phyloP scores from a whole-genome alignment of 1,284 basidiomycete genomes.

The Fomitopsis pinicola region DNA sequence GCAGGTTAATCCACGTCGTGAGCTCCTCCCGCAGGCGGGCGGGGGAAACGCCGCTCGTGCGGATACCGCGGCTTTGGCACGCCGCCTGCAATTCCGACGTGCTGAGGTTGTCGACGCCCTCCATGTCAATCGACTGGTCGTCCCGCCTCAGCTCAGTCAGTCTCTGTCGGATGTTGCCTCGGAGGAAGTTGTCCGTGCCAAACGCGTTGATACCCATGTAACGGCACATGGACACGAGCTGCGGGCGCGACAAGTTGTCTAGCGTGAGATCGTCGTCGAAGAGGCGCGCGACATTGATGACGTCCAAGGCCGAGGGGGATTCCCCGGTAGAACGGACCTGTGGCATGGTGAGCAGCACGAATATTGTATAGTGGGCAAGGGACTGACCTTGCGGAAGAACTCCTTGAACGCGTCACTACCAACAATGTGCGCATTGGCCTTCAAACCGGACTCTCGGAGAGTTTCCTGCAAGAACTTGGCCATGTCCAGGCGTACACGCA shows the following conservation, averaged over 20 bases:
- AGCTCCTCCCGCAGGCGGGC: slow-evolving; percentile 86
- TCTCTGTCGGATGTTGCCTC: slow-evolving; percentile 87
- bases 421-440: slow-evolving; percentile 88
- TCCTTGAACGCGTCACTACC: slow-evolving; percentile 97
- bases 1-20: slow-evolving; percentile 90
- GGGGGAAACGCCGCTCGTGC: slow-evolving; percentile 82
- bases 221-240: slow-evolving; percentile 94
- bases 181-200: slow-evolving; percentile 97
- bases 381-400: slow-evolving; percentile 90
- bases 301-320: slow-evolving; percentile 82
- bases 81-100: slow-evolving; percentile 88
- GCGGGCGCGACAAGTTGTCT: slow-evolving; percentile 96
- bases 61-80: slow-evolving; percentile 92
- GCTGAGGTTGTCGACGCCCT: slow-evolving; percentile 90
- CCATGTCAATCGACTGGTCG: slow-evolving; percentile 87
- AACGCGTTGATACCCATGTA: slow-evolving; percentile 99
- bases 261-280: slow-evolving; percentile 98
- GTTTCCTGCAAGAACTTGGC: slow-evolving; percentile 99
- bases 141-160: slow-evolving; percentile 86
- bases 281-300: slow-evolving; percentile 93
- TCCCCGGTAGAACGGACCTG: slow-evolving; percentile 94
- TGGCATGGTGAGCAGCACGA: neutral
- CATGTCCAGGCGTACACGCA: slow-evolving; percentile 96
- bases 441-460: slow-evolving; percentile 89
- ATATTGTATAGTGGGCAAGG: neutral